Evolutionary conservation across 345 rosid species (phyloP), one percentile per base, ranked within the genome.

Genomic region (Hirschfeldia incana): DNA sequence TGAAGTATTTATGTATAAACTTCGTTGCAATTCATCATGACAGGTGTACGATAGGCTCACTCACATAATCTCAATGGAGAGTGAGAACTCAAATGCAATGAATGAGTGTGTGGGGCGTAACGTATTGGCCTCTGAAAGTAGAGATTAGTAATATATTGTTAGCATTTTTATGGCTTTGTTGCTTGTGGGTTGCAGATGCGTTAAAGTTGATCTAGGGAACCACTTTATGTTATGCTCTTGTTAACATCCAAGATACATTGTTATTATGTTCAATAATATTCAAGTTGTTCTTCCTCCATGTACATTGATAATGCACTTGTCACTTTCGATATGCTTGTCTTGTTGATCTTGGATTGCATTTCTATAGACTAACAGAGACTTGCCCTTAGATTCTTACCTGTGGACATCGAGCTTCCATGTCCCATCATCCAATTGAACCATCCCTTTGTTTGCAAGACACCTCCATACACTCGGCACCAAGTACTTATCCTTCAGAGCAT

Each of bases 1-100:
- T 2, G 13, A 39, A 12, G 9, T 51, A 27, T 9, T 30, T n/a
- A 21, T 30, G 36, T 65, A 4, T 55, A 17, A 8, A 13, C 21
- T 42, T 65, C 3, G 69, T 44, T 66, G 73, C 68, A 42, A 30
- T 17, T n/a, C n/a, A n/a, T 59, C 68, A 13, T 26, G 53, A 70
- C 92, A 92, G 98, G 97, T 94, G 17, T 76, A 90, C 53, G 88
- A 85, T 69, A 87, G 98, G 86, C 93, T 94, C 74, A 86, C 91
- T 80, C 86, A 87, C 66, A 86, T 94, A 39, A 86, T 92, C 83
- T 85, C 89, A 51, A 87, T 91, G 89, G 97, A 94, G 84, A 84
- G 88, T 67, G 89, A 94, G 79, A 87, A 87, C 80, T 88, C 97
- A 37, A 67, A 72, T 85, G 85, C 85, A 46, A 72, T 8, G 76